Base-by-base conservation (phyloP, 345 rosid genomes). In the Citrus sp. region DNA sequence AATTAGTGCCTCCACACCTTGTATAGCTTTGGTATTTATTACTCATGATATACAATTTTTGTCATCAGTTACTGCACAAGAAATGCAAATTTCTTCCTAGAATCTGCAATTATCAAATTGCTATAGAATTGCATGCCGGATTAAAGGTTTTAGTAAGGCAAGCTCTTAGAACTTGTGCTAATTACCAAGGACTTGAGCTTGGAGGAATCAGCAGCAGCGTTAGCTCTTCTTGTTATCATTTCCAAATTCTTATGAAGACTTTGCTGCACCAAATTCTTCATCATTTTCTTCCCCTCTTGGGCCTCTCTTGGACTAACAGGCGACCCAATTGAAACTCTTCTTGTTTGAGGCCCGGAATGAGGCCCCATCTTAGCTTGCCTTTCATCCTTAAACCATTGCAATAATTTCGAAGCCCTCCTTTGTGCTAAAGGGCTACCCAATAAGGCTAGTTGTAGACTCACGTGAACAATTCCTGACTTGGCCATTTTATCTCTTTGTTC, bases 331-430 rank as follows among this genome's bases (percentile, higher is more conserved):
- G 83, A 78, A 9, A 79, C 12, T 79, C 90, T 83, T 40, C 92
- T 86, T 12, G 91, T 77, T 76, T 92, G 99, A 1, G 99, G 98
- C 42, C 99, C 99, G 0, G 99, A 96, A 82, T 96, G 99, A 7
- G 93, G 98, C n/a, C 97, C 97, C 85, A 96, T 87, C 82, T 86
- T 88, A 19, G 82, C 77, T 77, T 89, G 91, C 82, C 98, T 88
- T 83, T 89, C 99, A 24, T 94, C 97, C 80, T 92, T 94, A 65
- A 96, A 96, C 99, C 99, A 94, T 21, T 96, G 97, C 70, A 96
- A 77, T 69, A 96, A 75, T 69, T 93, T 96, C 69, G 89, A 13
- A 4, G 97, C 97, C 77, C 99, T 89, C 89, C 87, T 96, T 42
- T 96, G 99, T 60, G 95, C 95, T 19, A 96, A 68, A 66, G 91